phyloP scores from a whole-genome alignment of 2,329 filamentous ascomycete species.

The Remersonia thermophila region DNA sequence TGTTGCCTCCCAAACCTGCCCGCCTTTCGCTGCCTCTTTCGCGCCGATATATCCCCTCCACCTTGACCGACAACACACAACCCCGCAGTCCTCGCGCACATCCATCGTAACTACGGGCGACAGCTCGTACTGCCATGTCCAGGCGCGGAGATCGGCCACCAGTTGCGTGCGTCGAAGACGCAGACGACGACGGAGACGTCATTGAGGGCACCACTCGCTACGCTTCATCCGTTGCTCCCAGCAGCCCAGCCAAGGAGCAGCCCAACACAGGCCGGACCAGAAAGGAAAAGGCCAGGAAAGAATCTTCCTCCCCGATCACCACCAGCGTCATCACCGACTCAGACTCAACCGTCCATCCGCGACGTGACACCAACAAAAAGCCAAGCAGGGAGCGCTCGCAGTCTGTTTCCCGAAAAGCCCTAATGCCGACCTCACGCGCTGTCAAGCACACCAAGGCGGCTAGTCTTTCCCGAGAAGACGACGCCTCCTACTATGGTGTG shows the following conservation, averaged over 20 bases:
- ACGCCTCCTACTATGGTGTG: conserved; percentile 29
- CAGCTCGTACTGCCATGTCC: conserved; percentile 29
- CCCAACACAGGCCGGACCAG: conserved; percentile 41
- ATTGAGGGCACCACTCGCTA: conserved; percentile 30
- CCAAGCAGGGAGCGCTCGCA: conserved; percentile 20
- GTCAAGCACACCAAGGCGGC: conserved; percentile 27
- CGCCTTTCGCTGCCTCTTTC: conserved; percentile 14
- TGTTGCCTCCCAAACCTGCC: conserved; percentile 9
- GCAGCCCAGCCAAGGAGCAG: conserved; percentile 33
- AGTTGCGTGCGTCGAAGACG: conserved; percentile 38
- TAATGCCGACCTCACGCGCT: conserved; percentile 19
- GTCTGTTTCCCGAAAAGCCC: conserved; percentile 17
- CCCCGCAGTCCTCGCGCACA: conserved; percentile 6
- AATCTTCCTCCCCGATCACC: conserved; percentile 24
- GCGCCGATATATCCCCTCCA: conserved; percentile 5
- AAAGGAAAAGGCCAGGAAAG: conserved; percentile 27
- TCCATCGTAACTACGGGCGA: conserved; percentile 6
- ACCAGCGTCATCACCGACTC: conserved; percentile 28
- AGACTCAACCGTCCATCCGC: conserved; percentile 31
- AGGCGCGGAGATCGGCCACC: conserved; percentile 20
- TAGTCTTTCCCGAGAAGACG: conserved; percentile 21
- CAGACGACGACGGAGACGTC: conserved; percentile 35
- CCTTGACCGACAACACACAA: too few species aligned
- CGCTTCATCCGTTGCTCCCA: conserved; percentile 31
- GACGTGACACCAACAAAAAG: conserved; percentile 21